Base-by-base conservation (phyloP, 805 yeast species). In the Yamadazyma olivae region DNA sequence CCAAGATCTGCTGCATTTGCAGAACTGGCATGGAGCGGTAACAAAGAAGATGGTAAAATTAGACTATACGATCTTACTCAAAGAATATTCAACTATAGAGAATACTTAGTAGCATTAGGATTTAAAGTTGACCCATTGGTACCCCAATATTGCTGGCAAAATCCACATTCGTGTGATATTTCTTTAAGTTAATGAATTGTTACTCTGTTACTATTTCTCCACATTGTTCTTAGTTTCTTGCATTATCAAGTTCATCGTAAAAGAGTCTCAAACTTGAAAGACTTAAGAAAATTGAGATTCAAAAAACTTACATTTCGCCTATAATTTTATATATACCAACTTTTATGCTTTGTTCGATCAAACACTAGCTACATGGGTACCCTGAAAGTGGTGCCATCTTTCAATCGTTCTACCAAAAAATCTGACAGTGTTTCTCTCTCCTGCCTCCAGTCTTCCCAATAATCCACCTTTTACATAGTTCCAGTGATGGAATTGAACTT, bases 1-100 rank as follows among this genome's bases (percentile, higher is more conserved):
- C 68, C 71, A 5, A 46, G 72, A 32, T 41, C 66, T 3, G 70
- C 70, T 5, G 68, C 72, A 5, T 51, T 63, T 19, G 71, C 67
- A 1, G 73, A 67, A 46, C 42, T 49, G 8, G 49, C 59, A 2
- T 67, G 72, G 72, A 59, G 67, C 34, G 70, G 71, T 3, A 65
- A 65, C 48, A 53, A 54, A 38, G 56, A 59, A 32, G 40, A 38
- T 18, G 70, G 68, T 6, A 30, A 41, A 24, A 45, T 46, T 25
- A 48, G 70, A 40, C 51, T 62, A 3, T 46, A 48, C 14, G 42
- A 42, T 5, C 46, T 62, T 40, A 54, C 67, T 3, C 62, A 56
- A 33, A 45, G 72, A 38, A 57, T 67, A 24, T 48, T 57, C 36
- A 64, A 65, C 42, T 67, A 53, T 40, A 47, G 71, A 41, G 71